Evolutionary conservation across 23 red algal genomes (phyloP).

Genomic region (Chondrus crispus): DNA sequence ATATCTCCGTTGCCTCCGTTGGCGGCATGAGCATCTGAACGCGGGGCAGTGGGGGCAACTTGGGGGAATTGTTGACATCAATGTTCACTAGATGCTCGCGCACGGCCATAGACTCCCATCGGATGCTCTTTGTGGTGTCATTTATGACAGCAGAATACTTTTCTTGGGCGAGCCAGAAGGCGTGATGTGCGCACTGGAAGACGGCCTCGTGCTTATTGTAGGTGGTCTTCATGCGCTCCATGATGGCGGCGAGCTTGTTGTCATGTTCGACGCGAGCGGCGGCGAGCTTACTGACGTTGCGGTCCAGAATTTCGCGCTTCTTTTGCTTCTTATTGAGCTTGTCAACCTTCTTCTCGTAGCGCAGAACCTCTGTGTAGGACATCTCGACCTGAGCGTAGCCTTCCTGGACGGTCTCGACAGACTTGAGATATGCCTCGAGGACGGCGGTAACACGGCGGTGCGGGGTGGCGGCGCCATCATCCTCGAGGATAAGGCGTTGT

Average conservation of each 20-base stretch:
- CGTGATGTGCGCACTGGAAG: slow-evolving; percentile 53
- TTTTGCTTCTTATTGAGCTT: slow-evolving; percentile 41
- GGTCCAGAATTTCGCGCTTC: slow-evolving; percentile 6
- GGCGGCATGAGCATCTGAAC: slow-evolving; percentile 9
- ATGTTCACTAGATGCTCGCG: slow-evolving; percentile 32
- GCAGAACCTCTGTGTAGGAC: slow-evolving; percentile 22
- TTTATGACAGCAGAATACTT: slow-evolving; percentile 14
- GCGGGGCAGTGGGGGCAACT: slow-evolving; percentile 9
- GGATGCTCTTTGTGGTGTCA: slow-evolving; percentile 10
- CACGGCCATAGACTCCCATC: slow-evolving; percentile 31
- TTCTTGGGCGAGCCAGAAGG: slow-evolving; percentile 52
- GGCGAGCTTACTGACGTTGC: slow-evolving; percentile 40
- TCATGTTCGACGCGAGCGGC: slow-evolving; percentile 16
- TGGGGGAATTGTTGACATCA: background rate
- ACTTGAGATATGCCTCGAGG: slow-evolving; percentile 16
- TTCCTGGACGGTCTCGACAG: background rate
- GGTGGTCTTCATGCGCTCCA: background rate
- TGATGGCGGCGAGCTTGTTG: background rate
- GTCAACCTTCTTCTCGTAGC: slow-evolving; percentile 52
- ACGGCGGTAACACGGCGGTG: slow-evolving; percentile 15
- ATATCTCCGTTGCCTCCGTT: too few relatives aligned
- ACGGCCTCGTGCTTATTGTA: slow-evolving; percentile 42
- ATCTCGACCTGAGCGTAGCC: slow-evolving; percentile 10
- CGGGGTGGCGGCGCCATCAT: background rate
- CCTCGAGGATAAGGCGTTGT: slow-evolving; percentile 12